Evolutionary conservation across 345 rosid genomes (phyloP).

Genomic region (Euphorbia tirucalli): DNA sequence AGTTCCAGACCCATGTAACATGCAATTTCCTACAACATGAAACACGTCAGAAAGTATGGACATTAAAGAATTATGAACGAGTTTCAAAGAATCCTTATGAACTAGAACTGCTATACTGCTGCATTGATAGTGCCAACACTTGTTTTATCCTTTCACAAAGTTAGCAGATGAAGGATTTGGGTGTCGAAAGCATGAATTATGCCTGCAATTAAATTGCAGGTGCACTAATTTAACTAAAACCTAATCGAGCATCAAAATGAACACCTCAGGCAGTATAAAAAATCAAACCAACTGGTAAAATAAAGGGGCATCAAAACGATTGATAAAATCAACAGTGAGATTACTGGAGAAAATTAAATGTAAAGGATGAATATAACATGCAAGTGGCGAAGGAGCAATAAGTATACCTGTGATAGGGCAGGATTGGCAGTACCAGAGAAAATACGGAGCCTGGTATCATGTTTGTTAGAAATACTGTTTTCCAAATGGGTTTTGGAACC

Average conservation of each 20-base stretch:
- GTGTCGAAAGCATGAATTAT: not conserved
- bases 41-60: not conserved
- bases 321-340: not conserved
- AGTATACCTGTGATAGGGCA: conserved; percentile 74
- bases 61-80: not conserved
- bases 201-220: not conserved
- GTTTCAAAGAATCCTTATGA: not conserved
- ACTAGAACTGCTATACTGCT: not conserved
- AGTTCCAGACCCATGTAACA: conserved; percentile 95
- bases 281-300: not conserved
- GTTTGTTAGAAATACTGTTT: conserved; percentile 11
- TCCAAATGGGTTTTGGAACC: conserved; percentile 36
- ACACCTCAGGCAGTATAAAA: not conserved
- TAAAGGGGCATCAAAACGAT: not conserved
- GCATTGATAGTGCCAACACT: too few species aligned
- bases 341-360: not conserved
- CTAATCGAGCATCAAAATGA: not conserved
- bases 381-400: not conserved
- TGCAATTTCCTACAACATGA: conserved; percentile 63
- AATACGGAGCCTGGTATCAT: conserved; percentile 72
- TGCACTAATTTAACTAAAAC: not conserved
- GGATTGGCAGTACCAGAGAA: conserved; percentile 96
- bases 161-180: not conserved
- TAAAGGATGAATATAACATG: too few species aligned
- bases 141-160: not conserved